These are phyloP conservation scores for Lablab purpureus DNA, from an alignment of 306 rosid species.

Conservation along the genomic window DNA sequence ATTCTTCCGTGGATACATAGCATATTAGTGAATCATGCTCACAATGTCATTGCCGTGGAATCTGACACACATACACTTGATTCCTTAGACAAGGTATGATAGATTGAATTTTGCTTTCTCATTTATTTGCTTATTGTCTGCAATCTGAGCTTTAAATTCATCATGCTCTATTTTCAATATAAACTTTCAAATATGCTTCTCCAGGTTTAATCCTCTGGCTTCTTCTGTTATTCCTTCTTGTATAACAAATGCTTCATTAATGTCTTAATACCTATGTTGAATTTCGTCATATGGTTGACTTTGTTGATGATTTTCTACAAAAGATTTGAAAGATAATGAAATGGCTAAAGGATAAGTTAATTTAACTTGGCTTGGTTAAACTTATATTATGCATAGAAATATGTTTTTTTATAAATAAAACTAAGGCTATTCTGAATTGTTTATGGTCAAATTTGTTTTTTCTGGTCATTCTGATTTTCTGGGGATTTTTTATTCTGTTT, in stretches of 20 bases:
- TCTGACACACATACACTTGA: slow-evolving; percentile 56
- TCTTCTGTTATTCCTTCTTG: slow-evolving; percentile 29
- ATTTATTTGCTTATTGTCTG: slow-evolving; percentile 39
- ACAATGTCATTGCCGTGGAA: slow-evolving; percentile 60
- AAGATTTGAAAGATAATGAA: slow-evolving; percentile 25
- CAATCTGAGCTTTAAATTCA: slow-evolving; percentile 36
- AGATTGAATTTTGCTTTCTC: slow-evolving; percentile 21
- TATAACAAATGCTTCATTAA: neutral
- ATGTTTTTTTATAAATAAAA: neutral
- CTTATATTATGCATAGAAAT: neutral
- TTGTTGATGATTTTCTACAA: neutral
- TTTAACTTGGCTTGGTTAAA: slow-evolving; percentile 15
- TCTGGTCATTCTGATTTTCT: slow-evolving; percentile 22
- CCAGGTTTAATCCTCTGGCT: slow-evolving; percentile 9
- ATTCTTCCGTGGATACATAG: slow-evolving; percentile 86
- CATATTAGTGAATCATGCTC: slow-evolving; percentile 75
- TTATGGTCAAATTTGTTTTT: slow-evolving; percentile 25
- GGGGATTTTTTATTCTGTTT: slow-evolving; percentile 17
- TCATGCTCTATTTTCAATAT: slow-evolving; percentile 2
- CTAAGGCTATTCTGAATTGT: slow-evolving; percentile 25
- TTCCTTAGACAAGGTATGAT: slow-evolving; percentile 71
- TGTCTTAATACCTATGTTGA: neutral
- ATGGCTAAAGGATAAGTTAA: slow-evolving; percentile 13
- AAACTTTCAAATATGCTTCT: neutral
- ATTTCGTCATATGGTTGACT: slow-evolving; percentile 11